Evolutionary conservation across 2,329 filamentous ascomycete species (phyloP).

Genomic region (Ophiostoma sp.): DNA sequence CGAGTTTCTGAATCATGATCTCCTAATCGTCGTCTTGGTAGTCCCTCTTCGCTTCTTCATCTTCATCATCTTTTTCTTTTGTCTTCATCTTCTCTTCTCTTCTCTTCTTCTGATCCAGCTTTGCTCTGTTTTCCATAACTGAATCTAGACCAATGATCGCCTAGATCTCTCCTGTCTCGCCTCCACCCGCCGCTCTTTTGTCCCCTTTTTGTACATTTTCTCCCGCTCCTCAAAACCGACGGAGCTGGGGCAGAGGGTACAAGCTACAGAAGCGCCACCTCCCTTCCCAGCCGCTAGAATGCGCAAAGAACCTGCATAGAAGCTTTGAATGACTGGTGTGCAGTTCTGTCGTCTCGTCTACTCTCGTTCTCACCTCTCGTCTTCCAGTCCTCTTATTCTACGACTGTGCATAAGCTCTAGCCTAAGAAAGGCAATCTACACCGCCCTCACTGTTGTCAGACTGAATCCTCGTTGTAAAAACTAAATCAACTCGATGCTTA

Average conservation of each 20-base stretch:
- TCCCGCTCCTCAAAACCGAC: slow-evolving; percentile 9
- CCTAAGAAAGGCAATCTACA: not conserved
- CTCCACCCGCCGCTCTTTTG: slow-evolving; percentile 9
- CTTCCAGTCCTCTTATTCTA: not conserved
- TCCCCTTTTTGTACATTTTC: slow-evolving; percentile 19
- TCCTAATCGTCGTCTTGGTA: not conserved
- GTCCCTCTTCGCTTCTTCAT: not conserved
- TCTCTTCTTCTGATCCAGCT: not conserved
- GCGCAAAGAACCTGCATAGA: slow-evolving; percentile 36
- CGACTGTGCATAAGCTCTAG: slow-evolving; percentile 5
- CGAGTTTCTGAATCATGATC: not conserved
- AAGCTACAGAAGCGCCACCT: slow-evolving; percentile 2
- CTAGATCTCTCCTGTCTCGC: not conserved
- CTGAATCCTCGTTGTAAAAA: too few relatives aligned
- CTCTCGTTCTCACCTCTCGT: not conserved
- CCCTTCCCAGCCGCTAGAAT: slow-evolving; percentile 33
- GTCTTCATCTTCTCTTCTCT: not conserved
- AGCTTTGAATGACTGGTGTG: slow-evolving; percentile 21
- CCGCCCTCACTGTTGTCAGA: not conserved
- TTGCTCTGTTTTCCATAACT: not conserved
- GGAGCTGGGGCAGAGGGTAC: not conserved
- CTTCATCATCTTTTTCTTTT: not conserved
- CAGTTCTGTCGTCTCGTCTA: too few relatives aligned
- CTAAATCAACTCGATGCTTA: too few relatives aligned
- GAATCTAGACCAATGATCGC: too few relatives aligned